Base-by-base conservation (phyloP, 768 basidiomycete genomes). In the Cubamyces lactineus region DNA sequence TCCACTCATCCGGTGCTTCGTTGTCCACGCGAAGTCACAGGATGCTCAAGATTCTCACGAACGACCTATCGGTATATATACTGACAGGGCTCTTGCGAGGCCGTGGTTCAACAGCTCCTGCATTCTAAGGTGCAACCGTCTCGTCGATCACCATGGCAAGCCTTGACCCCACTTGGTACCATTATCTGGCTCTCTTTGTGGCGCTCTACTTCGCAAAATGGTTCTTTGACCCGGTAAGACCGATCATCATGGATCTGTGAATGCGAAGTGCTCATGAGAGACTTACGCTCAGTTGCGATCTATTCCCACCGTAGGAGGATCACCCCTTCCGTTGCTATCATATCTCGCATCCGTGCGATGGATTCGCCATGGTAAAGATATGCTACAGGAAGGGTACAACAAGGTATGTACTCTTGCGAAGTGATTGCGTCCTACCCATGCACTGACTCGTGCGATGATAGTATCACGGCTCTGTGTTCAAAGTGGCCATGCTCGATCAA, bases 351-450 rank as follows among this genome's bases (percentile, higher is more conserved):
- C 69, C 46, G 67, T 9, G 68, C n/a, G 48, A 23, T 72, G 49
- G 49, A 1, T 68, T 2, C 53, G 19, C 11, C 66, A 69, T 30
- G 69, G 55, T 9, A 26, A 26, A 1, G 56, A 67, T 5, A 19
- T 79, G 2, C 23, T 79, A 8, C 71, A 71, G 56, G 64, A 75
- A 54, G 76, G 77, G 0, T 75, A 73, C 26, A 54, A 68, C 17
- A 71, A 73, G 66, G 78, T 66, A 52, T 7, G 60, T 34, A 6
- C 11, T 9, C 19, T 2, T 21, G 19, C 2, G 28, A 11, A 30
- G n/a, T 21, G 7, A n/a, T n/a, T n/a, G n/a, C n/a, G n/a, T n/a
- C n/a, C n/a, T n/a, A n/a, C n/a, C 21, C 3, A 5, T 17, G 45
- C 2, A 26, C 53, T 38, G 21, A 47, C 19, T 7, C 39, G 28